Conservation (phyloP, 1,139 yeast genomes). For the Lodderomyces elongisporus region DNA sequence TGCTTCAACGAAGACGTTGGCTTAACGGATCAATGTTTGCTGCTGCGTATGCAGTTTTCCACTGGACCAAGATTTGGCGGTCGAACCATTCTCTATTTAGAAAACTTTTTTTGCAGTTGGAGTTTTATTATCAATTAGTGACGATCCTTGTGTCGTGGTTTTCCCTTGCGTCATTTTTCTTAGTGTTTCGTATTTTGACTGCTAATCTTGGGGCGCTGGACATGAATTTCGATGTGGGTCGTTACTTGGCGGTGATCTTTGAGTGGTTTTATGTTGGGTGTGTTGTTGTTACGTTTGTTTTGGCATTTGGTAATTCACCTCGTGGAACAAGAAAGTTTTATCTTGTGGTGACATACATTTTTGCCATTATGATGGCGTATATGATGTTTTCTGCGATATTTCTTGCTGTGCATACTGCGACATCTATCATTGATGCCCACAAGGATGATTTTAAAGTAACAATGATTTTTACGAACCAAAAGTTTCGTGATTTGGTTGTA, state of each 20-base stretch:
- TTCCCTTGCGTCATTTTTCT: constrained; percentile 68
- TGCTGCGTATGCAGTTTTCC: constrained; percentile 69
- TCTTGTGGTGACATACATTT: constrained; percentile 35
- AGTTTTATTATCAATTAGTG: constrained; percentile 64
- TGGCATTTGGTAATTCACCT: constrained; percentile 47
- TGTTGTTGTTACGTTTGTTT: constrained; percentile 41
- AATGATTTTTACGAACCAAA: constrained; percentile 53
- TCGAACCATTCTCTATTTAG: constrained; percentile 61
- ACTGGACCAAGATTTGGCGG: constrained; percentile 66
- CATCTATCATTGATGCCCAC: constrained; percentile 30
- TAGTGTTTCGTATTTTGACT: constrained; percentile 64
- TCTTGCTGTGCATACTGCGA: constrained; percentile 72
- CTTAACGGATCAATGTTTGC: constrained; percentile 82
- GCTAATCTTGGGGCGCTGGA: constrained; percentile 48
- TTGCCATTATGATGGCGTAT: constrained; percentile 44
- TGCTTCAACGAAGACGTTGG: constrained; percentile 80
- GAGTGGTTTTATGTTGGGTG: constrained; percentile 42
- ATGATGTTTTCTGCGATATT: constrained; percentile 69
- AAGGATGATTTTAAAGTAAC: constrained; percentile 40
- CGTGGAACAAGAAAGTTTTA: constrained; percentile 44
- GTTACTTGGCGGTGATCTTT: constrained; percentile 36
- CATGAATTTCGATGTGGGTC: constrained; percentile 43
- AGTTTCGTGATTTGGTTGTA: constrained; percentile 81
- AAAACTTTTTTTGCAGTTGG: constrained; percentile 60
- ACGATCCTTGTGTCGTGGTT: constrained; percentile 75